Conservation (phyloP, 2,329 filamentous ascomycete species). For the Trichocomaceae sp. region DNA sequence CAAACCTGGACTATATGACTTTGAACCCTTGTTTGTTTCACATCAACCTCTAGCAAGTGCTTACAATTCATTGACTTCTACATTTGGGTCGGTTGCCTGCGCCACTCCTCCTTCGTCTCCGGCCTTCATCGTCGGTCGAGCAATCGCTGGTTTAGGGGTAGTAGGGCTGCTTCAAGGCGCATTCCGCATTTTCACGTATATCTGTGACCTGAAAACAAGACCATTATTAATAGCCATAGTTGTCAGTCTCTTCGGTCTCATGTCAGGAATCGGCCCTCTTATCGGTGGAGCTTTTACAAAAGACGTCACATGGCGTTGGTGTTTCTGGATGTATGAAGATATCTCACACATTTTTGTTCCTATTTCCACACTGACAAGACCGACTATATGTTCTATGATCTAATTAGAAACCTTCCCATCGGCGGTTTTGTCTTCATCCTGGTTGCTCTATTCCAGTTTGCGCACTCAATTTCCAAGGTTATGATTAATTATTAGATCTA, state of each 20-base stretch:
- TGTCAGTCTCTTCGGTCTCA: neutral
- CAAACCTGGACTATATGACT: too few species aligned
- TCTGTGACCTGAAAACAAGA: neutral
- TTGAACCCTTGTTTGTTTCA: neutral
- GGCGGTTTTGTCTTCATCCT: too few species aligned
- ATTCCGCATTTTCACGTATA: neutral
- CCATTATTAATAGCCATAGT: neutral
- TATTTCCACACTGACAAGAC: too few species aligned
- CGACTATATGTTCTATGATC: too few species aligned
- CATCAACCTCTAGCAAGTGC: too few species aligned
- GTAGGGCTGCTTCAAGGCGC: neutral
- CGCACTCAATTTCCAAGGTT: too few species aligned
- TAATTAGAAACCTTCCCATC: too few species aligned
- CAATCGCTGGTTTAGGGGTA: neutral
- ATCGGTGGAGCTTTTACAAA: conserved; percentile 41
- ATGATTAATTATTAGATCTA: too few species aligned
- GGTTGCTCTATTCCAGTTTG: too few species aligned
- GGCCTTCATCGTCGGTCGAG: neutral
- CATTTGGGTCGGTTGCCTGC: neutral
- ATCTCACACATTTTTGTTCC: too few species aligned
- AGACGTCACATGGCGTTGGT: conserved; percentile 19
- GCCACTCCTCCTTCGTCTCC: neutral
- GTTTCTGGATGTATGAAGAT: conserved; percentile 30
- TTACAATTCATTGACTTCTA: too few species aligned
- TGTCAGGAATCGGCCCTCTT: conserved; percentile 36